Conservation (phyloP, 257 asterid genomes). For the Solanum arcanum region DNA sequence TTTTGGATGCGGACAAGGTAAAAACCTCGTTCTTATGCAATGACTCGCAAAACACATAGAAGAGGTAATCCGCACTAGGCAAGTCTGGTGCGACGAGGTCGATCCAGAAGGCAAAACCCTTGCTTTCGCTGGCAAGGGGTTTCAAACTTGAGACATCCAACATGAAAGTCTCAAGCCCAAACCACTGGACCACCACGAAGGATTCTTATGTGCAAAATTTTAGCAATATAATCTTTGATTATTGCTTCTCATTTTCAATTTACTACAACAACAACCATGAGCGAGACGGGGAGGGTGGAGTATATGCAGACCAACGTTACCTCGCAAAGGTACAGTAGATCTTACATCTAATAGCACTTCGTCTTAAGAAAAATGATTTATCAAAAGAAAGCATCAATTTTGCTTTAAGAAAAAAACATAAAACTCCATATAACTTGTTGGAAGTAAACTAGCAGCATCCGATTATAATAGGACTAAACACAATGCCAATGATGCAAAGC, state of each 20-base stretch:
- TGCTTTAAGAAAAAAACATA: neutral
- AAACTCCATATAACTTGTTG: neutral
- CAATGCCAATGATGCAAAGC: neutral
- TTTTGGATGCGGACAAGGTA: no score
- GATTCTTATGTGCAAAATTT: neutral
- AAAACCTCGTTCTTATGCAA: fast-evolving
- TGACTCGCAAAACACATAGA: fast-evolving
- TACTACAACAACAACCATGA: neutral
- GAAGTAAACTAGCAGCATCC: neutral
- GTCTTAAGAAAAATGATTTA: neutral
- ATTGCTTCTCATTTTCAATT: neutral
- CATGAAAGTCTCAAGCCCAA: fast-evolving
- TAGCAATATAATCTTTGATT: neutral
- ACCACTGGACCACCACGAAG: no score
- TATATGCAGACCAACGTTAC: neutral
- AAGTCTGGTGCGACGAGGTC: no score
- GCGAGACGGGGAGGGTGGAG: neutral
- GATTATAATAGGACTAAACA: neutral
- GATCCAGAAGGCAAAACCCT: no score
- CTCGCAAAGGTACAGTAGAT: neutral
- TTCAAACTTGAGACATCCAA: no score
- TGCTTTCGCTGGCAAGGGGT: no score
- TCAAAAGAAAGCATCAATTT: neutral
- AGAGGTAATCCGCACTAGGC: no score
- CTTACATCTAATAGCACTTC: neutral